Evolutionary conservation across 371 early-diverging fungal species (phyloP).

Genomic region (Pancytospora philotis): DNA sequence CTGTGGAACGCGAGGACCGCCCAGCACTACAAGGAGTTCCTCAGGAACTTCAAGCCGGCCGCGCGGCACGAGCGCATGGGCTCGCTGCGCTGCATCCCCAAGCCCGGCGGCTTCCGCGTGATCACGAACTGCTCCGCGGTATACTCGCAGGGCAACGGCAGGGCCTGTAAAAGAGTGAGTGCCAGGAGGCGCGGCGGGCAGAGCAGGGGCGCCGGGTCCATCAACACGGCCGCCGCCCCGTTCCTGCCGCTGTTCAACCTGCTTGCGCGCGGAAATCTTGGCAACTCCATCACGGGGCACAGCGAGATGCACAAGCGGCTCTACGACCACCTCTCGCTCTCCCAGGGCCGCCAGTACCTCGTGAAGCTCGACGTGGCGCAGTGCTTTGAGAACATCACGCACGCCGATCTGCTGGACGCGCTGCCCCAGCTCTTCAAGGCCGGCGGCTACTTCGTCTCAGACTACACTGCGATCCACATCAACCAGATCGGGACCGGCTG

Average conservation of each 20-base stretch:
- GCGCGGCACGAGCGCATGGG: neutral
- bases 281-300: slow-evolving; percentile 22
- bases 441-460: slow-evolving; percentile 23
- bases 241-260: slow-evolving; percentile 18
- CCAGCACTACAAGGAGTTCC: slow-evolving; percentile 7
- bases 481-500: neutral
- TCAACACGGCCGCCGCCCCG: slow-evolving; percentile 8
- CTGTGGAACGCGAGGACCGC: slow-evolving; percentile 23
- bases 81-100: slow-evolving; percentile 44
- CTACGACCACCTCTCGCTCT: slow-evolving; percentile 2
- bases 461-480: neutral
- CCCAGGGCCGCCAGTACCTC: slow-evolving; percentile 9
- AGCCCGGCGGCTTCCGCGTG: slow-evolving; percentile 34
- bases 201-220: neutral
- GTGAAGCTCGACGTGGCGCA: slow-evolving; percentile 49
- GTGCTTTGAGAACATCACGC: slow-evolving; percentile 55
- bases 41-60: slow-evolving; percentile 8
- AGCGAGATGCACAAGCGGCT: slow-evolving; percentile 30
- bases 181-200: neutral
- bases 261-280: neutral
- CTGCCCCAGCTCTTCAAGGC: slow-evolving; percentile 21
- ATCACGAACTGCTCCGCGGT: slow-evolving; percentile 33
- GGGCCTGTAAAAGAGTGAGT: too few species aligned
- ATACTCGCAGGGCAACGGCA: neutral
- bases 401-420: slow-evolving; percentile 22